Evolutionary conservation across 441 rosid genomes (phyloP).

Genomic region (Daphne laureola): DNA sequence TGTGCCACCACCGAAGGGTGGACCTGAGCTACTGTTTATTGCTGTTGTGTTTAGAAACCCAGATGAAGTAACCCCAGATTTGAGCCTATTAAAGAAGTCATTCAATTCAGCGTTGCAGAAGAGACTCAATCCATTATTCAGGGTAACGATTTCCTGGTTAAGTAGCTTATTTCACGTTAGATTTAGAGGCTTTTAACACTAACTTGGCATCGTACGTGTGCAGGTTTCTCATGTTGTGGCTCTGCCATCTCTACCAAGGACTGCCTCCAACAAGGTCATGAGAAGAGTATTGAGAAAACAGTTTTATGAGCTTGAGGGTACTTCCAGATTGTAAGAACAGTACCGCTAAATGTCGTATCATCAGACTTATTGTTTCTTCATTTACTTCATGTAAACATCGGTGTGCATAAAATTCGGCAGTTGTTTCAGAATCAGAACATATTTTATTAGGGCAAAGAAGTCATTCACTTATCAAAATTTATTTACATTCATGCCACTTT

Average conservation of each 20-base stretch:
- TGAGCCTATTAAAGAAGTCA: constrained; percentile 45
- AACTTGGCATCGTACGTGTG: constrained; percentile 7
- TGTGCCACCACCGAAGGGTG: constrained; percentile 81
- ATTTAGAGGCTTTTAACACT: too few species aligned
- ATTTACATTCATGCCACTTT: too few species aligned
- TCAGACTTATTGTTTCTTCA: too few species aligned
- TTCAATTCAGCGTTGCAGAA: constrained; percentile 78
- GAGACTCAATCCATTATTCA: constrained; percentile 81
- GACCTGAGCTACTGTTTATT: constrained; percentile 76
- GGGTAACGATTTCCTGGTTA: constrained; percentile 29
- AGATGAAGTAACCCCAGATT: constrained; percentile 21
- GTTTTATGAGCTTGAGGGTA: constrained; percentile 33
- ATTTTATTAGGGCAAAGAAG: too few species aligned
- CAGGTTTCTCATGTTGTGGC: constrained; percentile 60
- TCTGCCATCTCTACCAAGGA: constrained; percentile 64
- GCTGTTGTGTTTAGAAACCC: constrained; percentile 63
- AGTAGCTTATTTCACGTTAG: too few species aligned
- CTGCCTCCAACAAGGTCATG: constrained; percentile 89
- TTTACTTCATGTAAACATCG: too few species aligned
- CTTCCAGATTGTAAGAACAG: constrained; percentile 42
- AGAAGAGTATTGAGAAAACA: constrained; percentile 75
- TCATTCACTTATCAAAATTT: too few species aligned
- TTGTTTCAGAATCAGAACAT: too few species aligned
- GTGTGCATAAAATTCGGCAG: too few species aligned
- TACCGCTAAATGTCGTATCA: too few species aligned